These are phyloP conservation scores for Boletus rufocinnamomeus DNA, from an alignment of 768 basidiomycete species.

Conservation along the genomic window DNA sequence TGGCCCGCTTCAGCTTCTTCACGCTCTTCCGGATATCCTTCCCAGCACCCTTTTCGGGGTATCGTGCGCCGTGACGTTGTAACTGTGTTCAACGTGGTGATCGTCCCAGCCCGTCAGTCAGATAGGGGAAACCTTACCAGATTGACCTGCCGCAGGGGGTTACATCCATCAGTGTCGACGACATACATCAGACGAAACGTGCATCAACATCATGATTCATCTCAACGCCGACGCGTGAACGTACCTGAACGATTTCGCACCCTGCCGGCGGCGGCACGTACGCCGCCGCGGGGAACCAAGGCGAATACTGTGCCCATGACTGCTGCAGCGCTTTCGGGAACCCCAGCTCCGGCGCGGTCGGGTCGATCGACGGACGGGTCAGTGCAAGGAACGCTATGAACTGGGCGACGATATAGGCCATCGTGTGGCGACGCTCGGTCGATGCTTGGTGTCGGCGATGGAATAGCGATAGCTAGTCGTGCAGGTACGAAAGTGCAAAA, in stretches of 20 bases:
- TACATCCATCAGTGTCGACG: background rate
- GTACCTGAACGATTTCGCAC: conserved; percentile 57
- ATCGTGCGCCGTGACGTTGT: conserved; percentile 78
- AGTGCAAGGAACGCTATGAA: background rate
- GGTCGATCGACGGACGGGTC: conserved; percentile 1
- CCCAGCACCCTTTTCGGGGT: conserved; percentile 53
- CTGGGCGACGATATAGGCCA: background rate
- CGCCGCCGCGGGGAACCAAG: conserved; percentile 47
- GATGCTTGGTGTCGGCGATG: background rate
- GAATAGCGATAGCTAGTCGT: too few relatives aligned
- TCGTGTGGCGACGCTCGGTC: background rate
- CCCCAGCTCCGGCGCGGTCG: conserved; percentile 11
- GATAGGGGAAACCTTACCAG: conserved; percentile 11
- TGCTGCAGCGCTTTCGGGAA: conserved; percentile 19
- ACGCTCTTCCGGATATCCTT: conserved; percentile 48
- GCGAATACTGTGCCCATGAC: conserved; percentile 61
- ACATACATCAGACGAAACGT: background rate
- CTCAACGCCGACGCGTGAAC: conserved; percentile 5
- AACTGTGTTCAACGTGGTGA: conserved; percentile 42
- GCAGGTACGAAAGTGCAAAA: too few relatives aligned
- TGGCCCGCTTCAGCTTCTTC: conserved; percentile 51
- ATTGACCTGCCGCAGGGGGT: conserved; percentile 22
- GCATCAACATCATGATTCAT: background rate
- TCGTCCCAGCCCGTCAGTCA: background rate
- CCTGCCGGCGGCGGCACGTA: conserved; percentile 47